phyloP scores from a whole-genome alignment of 768 basidiomycete genomes.

The Collybia mongolica region DNA sequence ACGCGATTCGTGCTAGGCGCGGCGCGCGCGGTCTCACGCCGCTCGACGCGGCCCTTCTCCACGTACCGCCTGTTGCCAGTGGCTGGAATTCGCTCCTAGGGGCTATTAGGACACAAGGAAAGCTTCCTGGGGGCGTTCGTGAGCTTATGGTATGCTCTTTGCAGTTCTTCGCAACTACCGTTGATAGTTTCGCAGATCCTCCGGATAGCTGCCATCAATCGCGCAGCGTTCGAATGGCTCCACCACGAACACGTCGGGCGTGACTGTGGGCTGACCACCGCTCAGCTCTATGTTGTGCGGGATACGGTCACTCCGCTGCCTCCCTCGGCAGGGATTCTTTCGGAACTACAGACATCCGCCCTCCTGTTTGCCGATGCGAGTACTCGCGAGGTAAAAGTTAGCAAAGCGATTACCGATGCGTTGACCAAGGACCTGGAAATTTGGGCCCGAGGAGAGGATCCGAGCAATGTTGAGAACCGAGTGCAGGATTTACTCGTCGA shows the following conservation, averaged over 20 bases:
- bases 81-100: constrained; percentile 52
- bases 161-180: not conserved
- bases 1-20: constrained; percentile 47
- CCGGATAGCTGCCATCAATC: constrained; percentile 48
- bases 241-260: constrained; percentile 54
- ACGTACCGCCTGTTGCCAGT: constrained; percentile 45
- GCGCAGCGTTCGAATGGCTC: constrained; percentile 55
- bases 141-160: constrained; percentile 44
- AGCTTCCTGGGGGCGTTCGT: constrained; percentile 44
- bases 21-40: constrained; percentile 48
- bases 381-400: constrained; percentile 46
- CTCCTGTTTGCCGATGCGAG: constrained; percentile 60
- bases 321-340: constrained; percentile 38
- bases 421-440: constrained; percentile 37
- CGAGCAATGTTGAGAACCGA: constrained; percentile 22
- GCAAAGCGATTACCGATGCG: constrained; percentile 34
- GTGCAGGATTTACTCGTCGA: constrained; percentile 53
- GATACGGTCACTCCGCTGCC: constrained; percentile 42
- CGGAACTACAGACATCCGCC: constrained; percentile 48
- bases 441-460: constrained; percentile 16
- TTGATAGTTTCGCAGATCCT: constrained; percentile 34
- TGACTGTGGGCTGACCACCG: constrained; percentile 46
- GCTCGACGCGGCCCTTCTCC: constrained; percentile 48
- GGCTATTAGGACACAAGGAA: constrained; percentile 46
- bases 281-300: constrained; percentile 55